Base-by-base conservation (phyloP, 1,284 basidiomycete genomes). In the Pyrrhoderma lamaoense region DNA sequence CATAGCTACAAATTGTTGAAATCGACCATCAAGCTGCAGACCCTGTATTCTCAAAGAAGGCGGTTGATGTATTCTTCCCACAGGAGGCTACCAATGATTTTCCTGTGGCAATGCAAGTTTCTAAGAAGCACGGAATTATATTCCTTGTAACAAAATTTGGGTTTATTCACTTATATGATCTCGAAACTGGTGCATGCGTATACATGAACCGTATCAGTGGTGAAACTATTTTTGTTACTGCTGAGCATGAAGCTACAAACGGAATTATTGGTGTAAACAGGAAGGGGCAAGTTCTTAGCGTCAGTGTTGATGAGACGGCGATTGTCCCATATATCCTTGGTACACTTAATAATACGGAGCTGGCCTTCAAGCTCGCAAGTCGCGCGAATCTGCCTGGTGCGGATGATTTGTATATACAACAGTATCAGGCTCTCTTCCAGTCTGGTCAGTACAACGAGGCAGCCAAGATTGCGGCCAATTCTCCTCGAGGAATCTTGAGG, bases 161-260 rank as follows among this genome's bases (percentile, higher is more conserved):
- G 47, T 99, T 99, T 73, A 98, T 99, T 64, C 96, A 99, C 71
- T 80, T 99, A 14, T 99, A 99, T 71, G 96, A 99, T 70, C 81
- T 99, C 59, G 96, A 99, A 70, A 84, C 89, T n/a, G 96, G 95
- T 55, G 88, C 93, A 48, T 99, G 96, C 74, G 86, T 99, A 61
- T 99, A 99, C 78, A 99, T 99, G 96, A 99, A 99, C 79, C 89
- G 96, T 58, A 99, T 99, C 67, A 96, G 93, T 46, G 95, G 96
- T 42, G 96, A 99, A 73, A 99, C 96, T 45, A 98, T 99, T 68
- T 99, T 99, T 69, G 94, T 97, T 47, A 98, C 96, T 5, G 91
- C 94, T 16, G 93, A 97, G 64, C 93, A 98, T 67, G 94, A 97
- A 69, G 80, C 85, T 23, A 85, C 86, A 11, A 83, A 93, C 65